Base-by-base conservation (phyloP, 805 yeast genomes). In the Candida ipomoeae region DNA sequence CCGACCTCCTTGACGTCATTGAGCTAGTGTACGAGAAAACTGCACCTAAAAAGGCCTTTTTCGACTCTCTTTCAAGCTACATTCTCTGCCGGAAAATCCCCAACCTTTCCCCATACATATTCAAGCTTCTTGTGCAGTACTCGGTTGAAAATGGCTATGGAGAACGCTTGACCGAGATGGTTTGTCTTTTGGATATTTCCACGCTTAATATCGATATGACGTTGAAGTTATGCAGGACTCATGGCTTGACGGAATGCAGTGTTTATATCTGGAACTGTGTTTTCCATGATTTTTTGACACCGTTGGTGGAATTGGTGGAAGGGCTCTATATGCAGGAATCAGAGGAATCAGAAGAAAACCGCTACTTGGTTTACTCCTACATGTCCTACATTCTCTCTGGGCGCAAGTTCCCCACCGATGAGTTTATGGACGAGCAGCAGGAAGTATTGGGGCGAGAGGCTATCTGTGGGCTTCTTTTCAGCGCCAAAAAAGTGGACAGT, bases 181-280 rank as follows among this genome's bases (percentile, higher is more conserved):
- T 91, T 10, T 86, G 96, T 57, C 68, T 81, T 1, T 62, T 92
- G 23, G 91, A 90, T 58, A 74, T 87, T 7, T 58, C 71, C 6
- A 77, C 82, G 11, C 73, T 94, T 46, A 96, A 92, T 61, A 78
- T 92, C 35, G 96, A 92, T 65, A 69, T 84, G 20, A 83, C 96
- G 0, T 74, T 89, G 13, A 73, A 73, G 11, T 67, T 87, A 15
- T 85, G 96, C 62, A 70, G 71, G 37, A 62, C 74, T 52, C 70
- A 83, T 56, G 68, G 77, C 6, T 68, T 91, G 5, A 70, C 73
- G 34, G 95, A 88, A 48, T 79, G 88, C 35, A 68, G 80, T 44
- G 76, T 82, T 0, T 89, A 81, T 62, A 78, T 94, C 17, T 87
- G 92, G 87, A 88, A 82, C 55, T 70, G 69, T 1, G 68, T 89